A percentile compares a stretch with the other conserved stretches of the same genome.
These are phyloP conservation scores for Cyclospora cayetanensis DNA, from an alignment of 169 alveolate species.

Conservation along the genomic window DNA sequence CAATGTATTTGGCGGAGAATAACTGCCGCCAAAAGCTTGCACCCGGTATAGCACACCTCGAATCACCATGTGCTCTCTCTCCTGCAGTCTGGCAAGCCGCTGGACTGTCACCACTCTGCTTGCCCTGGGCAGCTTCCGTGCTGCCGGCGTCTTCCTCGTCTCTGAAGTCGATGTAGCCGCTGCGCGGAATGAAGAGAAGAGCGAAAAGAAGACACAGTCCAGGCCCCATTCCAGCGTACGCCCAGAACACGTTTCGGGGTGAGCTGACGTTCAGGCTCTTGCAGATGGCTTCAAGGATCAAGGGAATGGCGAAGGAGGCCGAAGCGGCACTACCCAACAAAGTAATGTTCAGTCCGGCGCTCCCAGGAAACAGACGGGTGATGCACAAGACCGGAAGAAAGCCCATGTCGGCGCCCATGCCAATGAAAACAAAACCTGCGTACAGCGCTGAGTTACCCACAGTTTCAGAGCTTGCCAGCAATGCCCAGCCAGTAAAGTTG, in stretches of 20 bases:
- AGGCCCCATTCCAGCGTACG: slow-evolving; percentile 23
- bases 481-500: slow-evolving; percentile 73
- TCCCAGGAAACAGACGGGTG: slow-evolving; percentile 32
- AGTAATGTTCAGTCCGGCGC: slow-evolving; percentile 30
- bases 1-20: background rate
- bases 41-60: background rate
- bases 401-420: background rate
- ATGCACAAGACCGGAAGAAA: slow-evolving; percentile 8
- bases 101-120: background rate
- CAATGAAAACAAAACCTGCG: background rate
- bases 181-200: slow-evolving; percentile 6
- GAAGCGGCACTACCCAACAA: slow-evolving; percentile 30
- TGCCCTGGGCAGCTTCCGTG: background rate
- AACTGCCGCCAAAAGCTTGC: slow-evolving; percentile 28
- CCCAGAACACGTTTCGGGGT: background rate
- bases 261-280: background rate
- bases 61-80: background rate
- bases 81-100: background rate
- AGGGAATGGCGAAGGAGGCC: slow-evolving; percentile 21
- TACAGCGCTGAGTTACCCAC: background rate
- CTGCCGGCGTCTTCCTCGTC: background rate
- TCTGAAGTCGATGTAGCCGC: background rate
- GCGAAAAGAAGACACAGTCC: background rate
- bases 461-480: background rate
- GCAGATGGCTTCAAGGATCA: background rate